Evolutionary conservation across 768 basidiomycete genomes (phyloP).

Genomic region (Calocybe gangraenosa): DNA sequence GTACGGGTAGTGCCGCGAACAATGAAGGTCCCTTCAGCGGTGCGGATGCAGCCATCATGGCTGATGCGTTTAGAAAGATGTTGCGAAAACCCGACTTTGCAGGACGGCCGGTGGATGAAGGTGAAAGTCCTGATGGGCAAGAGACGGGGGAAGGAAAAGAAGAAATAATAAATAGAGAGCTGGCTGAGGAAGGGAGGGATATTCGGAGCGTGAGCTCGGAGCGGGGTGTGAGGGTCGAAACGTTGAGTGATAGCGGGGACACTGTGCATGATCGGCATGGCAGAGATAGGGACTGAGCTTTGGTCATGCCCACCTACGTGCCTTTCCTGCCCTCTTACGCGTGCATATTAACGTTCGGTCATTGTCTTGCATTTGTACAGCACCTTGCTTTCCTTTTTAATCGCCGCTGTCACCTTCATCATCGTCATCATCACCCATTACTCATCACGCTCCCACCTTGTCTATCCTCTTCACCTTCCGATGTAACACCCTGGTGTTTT

Average conservation of each 20-base stretch:
- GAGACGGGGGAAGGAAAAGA: conserved; percentile 36
- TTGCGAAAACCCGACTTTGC: conserved; percentile 88
- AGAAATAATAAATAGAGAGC: conserved; percentile 61
- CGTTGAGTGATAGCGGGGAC: conserved; percentile 51
- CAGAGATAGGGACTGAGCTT: conserved; percentile 7
- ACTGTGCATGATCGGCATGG: conserved; percentile 41
- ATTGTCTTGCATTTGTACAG: conserved; percentile 2
- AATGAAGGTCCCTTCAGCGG: conserved; percentile 70
- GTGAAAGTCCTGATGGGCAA: conserved; percentile 56
- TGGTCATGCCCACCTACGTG: neutral
- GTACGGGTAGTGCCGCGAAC: conserved; percentile 54
- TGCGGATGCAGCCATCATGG: conserved; percentile 89
- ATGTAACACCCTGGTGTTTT: no score
- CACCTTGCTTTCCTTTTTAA: neutral
- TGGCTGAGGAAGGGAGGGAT: conserved; percentile 88
- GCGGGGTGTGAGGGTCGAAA: conserved; percentile 76
- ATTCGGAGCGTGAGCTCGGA: conserved; percentile 80
- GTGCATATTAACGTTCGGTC: neutral
- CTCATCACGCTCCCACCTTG: conserved; percentile 1
- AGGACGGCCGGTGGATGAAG: conserved; percentile 65
- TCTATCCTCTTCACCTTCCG: no score
- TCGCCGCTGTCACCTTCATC: neutral
- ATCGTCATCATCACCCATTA: neutral
- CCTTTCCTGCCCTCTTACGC: neutral
- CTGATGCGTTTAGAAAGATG: conserved; percentile 86